Base-by-base conservation (phyloP, 495 filamentous ascomycete species). In the Talaromyces thailandensis region DNA sequence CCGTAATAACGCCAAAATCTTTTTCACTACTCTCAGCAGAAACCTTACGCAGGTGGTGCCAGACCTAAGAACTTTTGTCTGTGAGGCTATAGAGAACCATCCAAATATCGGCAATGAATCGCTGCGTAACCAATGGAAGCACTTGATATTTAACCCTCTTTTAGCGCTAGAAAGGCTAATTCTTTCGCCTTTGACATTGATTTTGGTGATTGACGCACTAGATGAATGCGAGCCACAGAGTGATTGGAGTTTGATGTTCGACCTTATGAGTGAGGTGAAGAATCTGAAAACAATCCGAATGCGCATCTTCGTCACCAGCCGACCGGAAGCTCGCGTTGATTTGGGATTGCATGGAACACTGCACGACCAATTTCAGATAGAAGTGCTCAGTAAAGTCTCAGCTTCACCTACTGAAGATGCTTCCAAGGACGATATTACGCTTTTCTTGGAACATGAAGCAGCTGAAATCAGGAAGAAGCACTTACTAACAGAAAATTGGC, bases 91-190 rank as follows among this genome's bases (percentile, higher is more conserved):
- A 37, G 40, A 72, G 16, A 32, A n/a, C 6, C 53, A 77, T 62
- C 58, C 64, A 8, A 61, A 43, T n/a, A 64, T 78, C 58, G 9
- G 58, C 25, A 45, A 35, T n/a, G 74, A 76, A 60, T 53, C 64
- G 9, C 50, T 74, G 23, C 48, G 61, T 16, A 66, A 75, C 0
- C 78, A 81, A 64, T 80, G 75, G 61, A 65, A 76, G 18, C 67
- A 75, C 63, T 72, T 81, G 9, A 67, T 81, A 62, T 40, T 76
- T 25, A 31, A 12, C 68, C n/a, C 73, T 75, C 18, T 66, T 77
- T 2, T 56, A 37, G 0, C 53, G 23, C 3, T 58, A 58, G 57
- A 25, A 64, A 25, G 11, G 37, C 48, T 40, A 51, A 29, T 58
- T 35, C 21, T 66, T 25, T 61, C 23, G 37, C n/a, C 28, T 45